Evolutionary conservation across 176 grass and related monocot genomes (phyloP).

Genomic region (Miscanthus lutarioriparius): DNA sequence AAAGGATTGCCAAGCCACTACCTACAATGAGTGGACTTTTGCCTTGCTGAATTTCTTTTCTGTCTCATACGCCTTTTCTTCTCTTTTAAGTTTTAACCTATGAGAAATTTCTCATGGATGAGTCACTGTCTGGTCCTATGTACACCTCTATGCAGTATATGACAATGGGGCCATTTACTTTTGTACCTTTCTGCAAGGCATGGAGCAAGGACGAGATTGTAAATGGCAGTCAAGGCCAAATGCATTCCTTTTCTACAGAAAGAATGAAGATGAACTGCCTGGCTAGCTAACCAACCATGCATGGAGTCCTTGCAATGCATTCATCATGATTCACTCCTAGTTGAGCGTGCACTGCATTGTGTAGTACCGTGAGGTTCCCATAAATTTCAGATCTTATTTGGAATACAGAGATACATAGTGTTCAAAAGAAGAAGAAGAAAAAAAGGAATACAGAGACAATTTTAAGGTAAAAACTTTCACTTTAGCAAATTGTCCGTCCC

Average conservation of each 20-base stretch:
- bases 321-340: constrained; percentile 27
- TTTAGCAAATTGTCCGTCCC: not conserved
- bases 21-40: constrained; percentile 33
- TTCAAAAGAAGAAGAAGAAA: not conserved
- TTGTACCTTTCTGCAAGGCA: constrained; percentile 4
- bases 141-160: not conserved
- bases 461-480: not conserved
- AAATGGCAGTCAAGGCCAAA: constrained; percentile 22
- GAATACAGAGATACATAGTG: not conserved
- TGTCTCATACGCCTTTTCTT: not conserved
- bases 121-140: constrained; percentile 8
- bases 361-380: not conserved
- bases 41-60: not conserved
- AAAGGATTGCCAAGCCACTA: constrained; percentile 39
- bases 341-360: constrained; percentile 12
- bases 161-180: constrained; percentile 25
- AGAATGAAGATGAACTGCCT: constrained; percentile 37
- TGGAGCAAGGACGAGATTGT: not conserved
- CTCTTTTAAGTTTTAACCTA: not conserved
- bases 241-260: constrained; percentile 24
- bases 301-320: constrained; percentile 31
- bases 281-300: constrained; percentile 26
- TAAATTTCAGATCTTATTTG: not conserved
- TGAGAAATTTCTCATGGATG: constrained; percentile 9
- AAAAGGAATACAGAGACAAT: not conserved